phyloP scores from a whole-genome alignment of 106 monocot genomes.

The Dioscorea dumetorum region DNA sequence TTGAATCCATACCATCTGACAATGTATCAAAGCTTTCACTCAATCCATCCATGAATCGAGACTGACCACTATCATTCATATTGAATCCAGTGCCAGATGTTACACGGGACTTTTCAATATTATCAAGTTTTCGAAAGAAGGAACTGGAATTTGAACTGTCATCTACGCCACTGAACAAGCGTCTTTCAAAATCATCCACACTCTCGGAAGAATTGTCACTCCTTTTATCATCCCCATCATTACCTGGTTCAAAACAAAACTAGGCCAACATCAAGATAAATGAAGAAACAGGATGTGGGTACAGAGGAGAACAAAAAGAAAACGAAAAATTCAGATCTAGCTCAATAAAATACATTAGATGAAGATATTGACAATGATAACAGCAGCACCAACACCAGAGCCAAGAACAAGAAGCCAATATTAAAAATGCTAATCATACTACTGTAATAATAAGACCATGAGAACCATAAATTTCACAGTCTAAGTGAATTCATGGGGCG shows the following conservation, averaged over 20 bases:
- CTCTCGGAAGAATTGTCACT: constrained; percentile 21
- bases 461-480: too few species aligned
- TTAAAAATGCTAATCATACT: too few species aligned
- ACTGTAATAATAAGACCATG: too few species aligned
- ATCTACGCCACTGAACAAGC: constrained; percentile 21
- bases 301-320: too few species aligned
- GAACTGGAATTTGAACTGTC: constrained; percentile 7
- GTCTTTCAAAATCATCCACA: constrained; percentile 36
- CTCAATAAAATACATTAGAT: too few species aligned
- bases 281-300: too few species aligned
- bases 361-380: too few species aligned
- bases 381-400: too few species aligned
- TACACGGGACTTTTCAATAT: constrained; percentile 18
- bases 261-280: background rate
- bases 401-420: too few species aligned
- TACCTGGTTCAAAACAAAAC: background rate
- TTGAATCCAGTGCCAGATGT: constrained; percentile 8
- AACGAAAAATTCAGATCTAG: too few species aligned
- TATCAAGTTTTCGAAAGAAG: constrained; percentile 43
- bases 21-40: constrained; percentile 34
- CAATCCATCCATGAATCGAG: constrained; percentile 10
- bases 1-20: constrained; percentile 38
- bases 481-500: too few species aligned
- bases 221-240: background rate
- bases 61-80: constrained; percentile 7